phyloP scores from a whole-genome alignment of 352 stramenopile genomes.

The Albugo laibachii region DNA sequence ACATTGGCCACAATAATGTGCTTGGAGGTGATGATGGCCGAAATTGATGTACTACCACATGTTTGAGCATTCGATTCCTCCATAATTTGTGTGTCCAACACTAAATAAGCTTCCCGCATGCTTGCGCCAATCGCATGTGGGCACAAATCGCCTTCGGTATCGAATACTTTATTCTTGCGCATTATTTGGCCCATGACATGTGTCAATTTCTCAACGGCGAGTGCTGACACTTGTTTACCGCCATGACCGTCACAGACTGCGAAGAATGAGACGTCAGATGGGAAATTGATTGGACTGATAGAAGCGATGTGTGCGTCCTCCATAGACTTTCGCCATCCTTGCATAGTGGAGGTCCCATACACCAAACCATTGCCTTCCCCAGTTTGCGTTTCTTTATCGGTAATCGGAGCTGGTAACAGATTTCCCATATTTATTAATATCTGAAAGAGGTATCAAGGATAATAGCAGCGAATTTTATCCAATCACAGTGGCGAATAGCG shows the following conservation, averaged over 20 bases:
- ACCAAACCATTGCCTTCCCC: slow-evolving; percentile 27
- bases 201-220: slow-evolving; percentile 22
- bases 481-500: too few species aligned
- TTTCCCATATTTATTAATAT: slow-evolving; percentile 32
- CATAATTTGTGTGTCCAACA: slow-evolving; percentile 39
- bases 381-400: slow-evolving; percentile 45
- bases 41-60: slow-evolving; percentile 61
- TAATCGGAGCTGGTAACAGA: slow-evolving; percentile 55
- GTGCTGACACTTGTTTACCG: slow-evolving; percentile 28
- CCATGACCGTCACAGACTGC: slow-evolving; percentile 68
- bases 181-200: slow-evolving; percentile 15
- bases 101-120: slow-evolving; percentile 42
- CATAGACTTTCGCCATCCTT: slow-evolving; percentile 68
- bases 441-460: too few species aligned
- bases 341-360: slow-evolving; percentile 54
- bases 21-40: slow-evolving; percentile 33
- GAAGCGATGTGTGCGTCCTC: slow-evolving; percentile 57
- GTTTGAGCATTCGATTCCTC: slow-evolving; percentile 29
- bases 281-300: slow-evolving; percentile 15
- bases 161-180: slow-evolving; percentile 14
- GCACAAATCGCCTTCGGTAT: slow-evolving; percentile 7
- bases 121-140: slow-evolving; percentile 31
- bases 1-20: slow-evolving; percentile 70
- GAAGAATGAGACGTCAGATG: slow-evolving; percentile 36
- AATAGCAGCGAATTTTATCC: too few species aligned